Conservation (phyloP, 176 grass and related monocot species). For the Pontederia crassipes region DNA sequence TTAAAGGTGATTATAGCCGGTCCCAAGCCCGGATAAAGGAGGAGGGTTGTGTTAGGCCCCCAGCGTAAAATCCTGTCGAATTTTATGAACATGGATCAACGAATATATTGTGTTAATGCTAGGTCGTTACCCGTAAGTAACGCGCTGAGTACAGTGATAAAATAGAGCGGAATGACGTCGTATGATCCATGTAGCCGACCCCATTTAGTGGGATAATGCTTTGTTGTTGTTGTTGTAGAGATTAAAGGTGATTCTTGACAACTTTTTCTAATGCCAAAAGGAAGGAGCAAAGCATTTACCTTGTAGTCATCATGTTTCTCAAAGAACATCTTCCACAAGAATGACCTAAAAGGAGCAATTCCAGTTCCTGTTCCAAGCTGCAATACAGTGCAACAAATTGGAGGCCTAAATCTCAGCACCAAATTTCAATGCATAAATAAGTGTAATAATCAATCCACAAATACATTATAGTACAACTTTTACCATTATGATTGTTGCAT, state of each 20-base stretch:
- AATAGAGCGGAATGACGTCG: no score
- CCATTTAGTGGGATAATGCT: no score
- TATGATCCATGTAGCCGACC: no score
- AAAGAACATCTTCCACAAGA: slow-evolving; percentile 98
- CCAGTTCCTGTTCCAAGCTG: slow-evolving; percentile 92
- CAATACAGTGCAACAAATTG: slow-evolving; percentile 2
- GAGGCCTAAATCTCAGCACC: neutral
- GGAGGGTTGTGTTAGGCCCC: no score
- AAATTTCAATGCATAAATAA: neutral
- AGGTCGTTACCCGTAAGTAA: no score
- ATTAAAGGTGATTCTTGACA: neutral
- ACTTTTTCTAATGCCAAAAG: neutral
- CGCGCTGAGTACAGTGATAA: no score
- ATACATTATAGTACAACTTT: neutral
- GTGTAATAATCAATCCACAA: neutral
- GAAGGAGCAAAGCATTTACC: slow-evolving; percentile 26
- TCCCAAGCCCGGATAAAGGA: no score
- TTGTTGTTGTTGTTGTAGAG: no score
- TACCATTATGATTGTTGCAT: slow-evolving; percentile 79
- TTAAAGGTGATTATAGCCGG: neutral
- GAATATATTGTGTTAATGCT: no score
- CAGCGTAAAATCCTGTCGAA: no score
- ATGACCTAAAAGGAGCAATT: slow-evolving; percentile 79
- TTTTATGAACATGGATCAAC: no score
- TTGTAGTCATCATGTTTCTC: slow-evolving; percentile 82